Conservation (phyloP, 176 grass and related monocot species). For the Paspalum vaginatum region DNA sequence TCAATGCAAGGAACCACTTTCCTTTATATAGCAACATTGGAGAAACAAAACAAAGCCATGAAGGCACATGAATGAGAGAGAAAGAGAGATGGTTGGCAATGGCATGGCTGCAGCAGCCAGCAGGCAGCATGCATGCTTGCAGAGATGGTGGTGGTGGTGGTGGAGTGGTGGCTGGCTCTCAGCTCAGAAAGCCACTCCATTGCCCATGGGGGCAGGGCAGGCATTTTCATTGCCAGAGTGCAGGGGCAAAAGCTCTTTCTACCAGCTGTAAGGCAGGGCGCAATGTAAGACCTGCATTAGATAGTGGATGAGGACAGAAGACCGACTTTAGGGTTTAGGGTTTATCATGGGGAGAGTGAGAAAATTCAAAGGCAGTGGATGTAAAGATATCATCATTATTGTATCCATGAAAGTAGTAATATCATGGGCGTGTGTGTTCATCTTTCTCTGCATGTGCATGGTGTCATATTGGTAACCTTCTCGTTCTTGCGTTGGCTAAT, state of each 20-base stretch:
- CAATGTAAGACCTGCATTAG: conserved; percentile 64
- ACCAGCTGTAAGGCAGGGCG: conserved; percentile 62
- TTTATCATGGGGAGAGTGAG: conserved; percentile 13
- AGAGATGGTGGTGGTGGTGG: conserved; percentile 36
- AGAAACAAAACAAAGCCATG: conserved; percentile 46
- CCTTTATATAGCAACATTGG: conserved; percentile 42
- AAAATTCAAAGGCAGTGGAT: conserved; percentile 29
- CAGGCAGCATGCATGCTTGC: conserved; percentile 21
- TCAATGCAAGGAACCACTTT: conserved; percentile 9
- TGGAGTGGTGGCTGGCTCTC: conserved; percentile 18
- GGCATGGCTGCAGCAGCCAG: conserved; percentile 11
- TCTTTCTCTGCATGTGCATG: conserved; percentile 32
- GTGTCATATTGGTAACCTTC: conserved; percentile 19
- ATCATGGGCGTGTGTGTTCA: conserved; percentile 40
- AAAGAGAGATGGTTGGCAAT: conserved; percentile 15
- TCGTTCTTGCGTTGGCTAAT: conserved; percentile 26
- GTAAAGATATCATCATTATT: conserved; percentile 56
- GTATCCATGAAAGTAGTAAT: conserved; percentile 40
- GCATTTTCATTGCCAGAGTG: conserved; percentile 59
- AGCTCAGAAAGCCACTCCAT: conserved; percentile 54
- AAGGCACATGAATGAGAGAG: conserved; percentile 40
- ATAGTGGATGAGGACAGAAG: conserved; percentile 64
- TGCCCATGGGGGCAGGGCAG: conserved; percentile 50
- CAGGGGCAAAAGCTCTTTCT: conserved; percentile 57
- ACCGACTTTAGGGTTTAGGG: conserved; percentile 66